Evolutionary conservation across 441 rosid genomes (phyloP).

Genomic region (Melianthus villosus): DNA sequence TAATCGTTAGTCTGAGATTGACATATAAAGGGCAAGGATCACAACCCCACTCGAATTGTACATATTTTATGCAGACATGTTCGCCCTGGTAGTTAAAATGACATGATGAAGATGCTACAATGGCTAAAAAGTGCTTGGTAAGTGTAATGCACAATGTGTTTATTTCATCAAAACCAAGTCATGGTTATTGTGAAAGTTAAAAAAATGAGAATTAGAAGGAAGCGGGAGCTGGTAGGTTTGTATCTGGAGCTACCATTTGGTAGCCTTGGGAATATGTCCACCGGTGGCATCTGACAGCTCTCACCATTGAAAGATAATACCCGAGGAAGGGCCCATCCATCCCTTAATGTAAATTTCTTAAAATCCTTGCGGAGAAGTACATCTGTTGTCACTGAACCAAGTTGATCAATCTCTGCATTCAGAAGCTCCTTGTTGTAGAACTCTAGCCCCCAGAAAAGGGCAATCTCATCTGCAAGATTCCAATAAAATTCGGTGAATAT

Average conservation of each 20-base stretch:
- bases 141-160: too few species aligned
- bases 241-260: slow-evolving; percentile 5
- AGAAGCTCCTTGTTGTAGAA: slow-evolving; percentile 22
- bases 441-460: slow-evolving; percentile 36
- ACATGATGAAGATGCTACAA: too few species aligned
- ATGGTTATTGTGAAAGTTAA: background rate
- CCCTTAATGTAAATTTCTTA: slow-evolving; percentile 22
- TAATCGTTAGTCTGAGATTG: too few species aligned
- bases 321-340: slow-evolving; percentile 34
- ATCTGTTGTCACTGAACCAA: slow-evolving; percentile 30
- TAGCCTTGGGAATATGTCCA: slow-evolving; percentile 31
- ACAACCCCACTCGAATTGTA: too few species aligned
- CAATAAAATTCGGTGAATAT: too few species aligned
- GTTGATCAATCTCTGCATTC: slow-evolving; percentile 10
- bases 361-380: slow-evolving; percentile 27
- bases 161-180: too few species aligned
- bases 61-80: too few species aligned
- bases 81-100: too few species aligned
- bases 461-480: slow-evolving; percentile 42
- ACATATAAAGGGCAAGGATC: too few species aligned
- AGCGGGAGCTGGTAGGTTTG: too few species aligned
- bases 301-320: slow-evolving; percentile 32
- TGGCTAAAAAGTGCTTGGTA: too few species aligned
- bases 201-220: background rate
- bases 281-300: slow-evolving; percentile 29